Conservation (phyloP, 768 basidiomycete genomes). For the Suillus discolor region DNA sequence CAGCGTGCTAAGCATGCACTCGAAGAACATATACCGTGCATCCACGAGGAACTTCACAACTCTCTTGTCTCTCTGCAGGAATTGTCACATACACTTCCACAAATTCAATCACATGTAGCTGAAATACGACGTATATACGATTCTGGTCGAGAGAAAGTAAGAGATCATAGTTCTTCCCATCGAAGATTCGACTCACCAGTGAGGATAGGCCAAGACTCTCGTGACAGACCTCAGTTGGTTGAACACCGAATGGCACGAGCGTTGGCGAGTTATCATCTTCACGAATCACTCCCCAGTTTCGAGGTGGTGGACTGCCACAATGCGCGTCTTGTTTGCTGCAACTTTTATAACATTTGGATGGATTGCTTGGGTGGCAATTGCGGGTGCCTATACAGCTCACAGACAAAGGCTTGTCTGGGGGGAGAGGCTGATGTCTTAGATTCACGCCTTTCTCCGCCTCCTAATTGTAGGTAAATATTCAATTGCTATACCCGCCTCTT, state of each 20-base stretch:
- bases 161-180: constrained; percentile 13
- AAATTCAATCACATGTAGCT: constrained; percentile 59
- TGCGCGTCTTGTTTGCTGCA: constrained; percentile 61
- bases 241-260: constrained; percentile 77
- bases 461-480: neutral
- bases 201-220: constrained; percentile 59
- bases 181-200: constrained; percentile 3
- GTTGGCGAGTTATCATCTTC: constrained; percentile 76
- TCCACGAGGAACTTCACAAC: constrained; percentile 60
- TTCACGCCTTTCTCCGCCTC: neutral
- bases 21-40: constrained; percentile 60
- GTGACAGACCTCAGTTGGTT: constrained; percentile 72
- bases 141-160: constrained; percentile 68
- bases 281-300: constrained; percentile 73
- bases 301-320: constrained; percentile 63
- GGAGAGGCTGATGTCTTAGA: constrained; percentile 72
- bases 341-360: constrained; percentile 60
- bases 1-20: constrained; percentile 62
- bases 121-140: constrained; percentile 70
- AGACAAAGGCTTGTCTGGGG: constrained; percentile 79
- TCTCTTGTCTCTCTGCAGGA: constrained; percentile 59
- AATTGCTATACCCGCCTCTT: neutral
- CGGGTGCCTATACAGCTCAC: constrained; percentile 74
- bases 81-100: constrained; percentile 61
- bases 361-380: constrained; percentile 60